Evolutionary conservation across 2,329 filamentous ascomycete genomes (phyloP).

Genomic region (Alternaria sp.): DNA sequence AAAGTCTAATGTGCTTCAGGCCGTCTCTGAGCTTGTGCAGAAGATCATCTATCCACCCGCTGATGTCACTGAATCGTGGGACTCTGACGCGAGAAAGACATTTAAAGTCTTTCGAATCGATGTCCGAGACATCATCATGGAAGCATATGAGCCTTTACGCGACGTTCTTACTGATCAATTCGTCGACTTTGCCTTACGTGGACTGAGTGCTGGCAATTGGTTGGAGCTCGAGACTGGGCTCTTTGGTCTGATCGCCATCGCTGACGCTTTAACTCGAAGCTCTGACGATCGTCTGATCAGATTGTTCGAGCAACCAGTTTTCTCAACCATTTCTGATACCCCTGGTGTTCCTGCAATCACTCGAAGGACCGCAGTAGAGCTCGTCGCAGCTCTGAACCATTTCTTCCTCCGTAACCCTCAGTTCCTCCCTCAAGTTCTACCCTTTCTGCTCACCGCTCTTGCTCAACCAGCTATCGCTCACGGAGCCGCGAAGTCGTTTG

Average conservation of each 20-base stretch:
- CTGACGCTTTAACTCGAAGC: constrained; percentile 71
- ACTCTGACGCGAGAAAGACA: constrained; percentile 70
- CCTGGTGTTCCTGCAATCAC: constrained; percentile 67
- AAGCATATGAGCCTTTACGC: constrained; percentile 68
- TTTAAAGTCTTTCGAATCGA: constrained; percentile 81
- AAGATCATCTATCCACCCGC: constrained; percentile 74
- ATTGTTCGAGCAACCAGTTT: constrained; percentile 71
- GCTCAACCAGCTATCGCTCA: constrained; percentile 68
- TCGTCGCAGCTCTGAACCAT: constrained; percentile 77
- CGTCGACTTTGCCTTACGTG: constrained; percentile 54
- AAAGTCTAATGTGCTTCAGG: constrained; percentile 68
- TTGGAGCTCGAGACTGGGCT: constrained; percentile 61
- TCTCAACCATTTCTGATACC: constrained; percentile 57
- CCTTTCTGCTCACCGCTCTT: constrained; percentile 77
- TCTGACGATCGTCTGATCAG: constrained; percentile 66
- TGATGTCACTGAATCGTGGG: constrained; percentile 70
- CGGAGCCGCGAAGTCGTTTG: constrained; percentile 78
- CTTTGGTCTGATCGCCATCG: constrained; percentile 72
- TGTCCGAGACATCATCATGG: constrained; percentile 79
- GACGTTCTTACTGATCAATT: constrained; percentile 58
- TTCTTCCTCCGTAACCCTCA: constrained; percentile 78
- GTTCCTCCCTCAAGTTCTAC: constrained; percentile 74
- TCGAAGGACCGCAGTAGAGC: constrained; percentile 72
- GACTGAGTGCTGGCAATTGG: constrained; percentile 57
- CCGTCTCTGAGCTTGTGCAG: constrained; percentile 71